Conservation (phyloP, 176 grass and related monocot genomes). For the Themeda triandra region DNA sequence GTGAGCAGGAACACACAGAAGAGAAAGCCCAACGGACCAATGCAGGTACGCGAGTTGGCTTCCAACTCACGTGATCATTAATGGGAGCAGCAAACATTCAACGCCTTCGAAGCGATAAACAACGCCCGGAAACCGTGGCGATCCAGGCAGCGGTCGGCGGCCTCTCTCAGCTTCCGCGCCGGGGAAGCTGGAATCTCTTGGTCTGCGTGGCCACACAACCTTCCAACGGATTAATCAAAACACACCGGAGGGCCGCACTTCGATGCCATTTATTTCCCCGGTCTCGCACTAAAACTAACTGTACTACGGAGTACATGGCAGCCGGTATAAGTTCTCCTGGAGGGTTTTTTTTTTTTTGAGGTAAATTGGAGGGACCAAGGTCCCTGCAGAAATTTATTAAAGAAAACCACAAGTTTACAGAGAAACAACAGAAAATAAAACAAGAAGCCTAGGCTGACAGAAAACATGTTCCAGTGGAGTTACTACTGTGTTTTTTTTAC, state of each 20-base stretch:
- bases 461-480: too few species aligned
- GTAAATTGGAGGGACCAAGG: too few species aligned
- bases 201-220: slow-evolving; percentile 29
- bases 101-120: slow-evolving; percentile 64
- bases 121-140: slow-evolving; percentile 42
- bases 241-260: background rate
- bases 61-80: slow-evolving; percentile 53
- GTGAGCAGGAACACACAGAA: background rate
- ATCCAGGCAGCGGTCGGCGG: slow-evolving; percentile 28
- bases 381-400: too few species aligned
- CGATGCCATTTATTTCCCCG: slow-evolving; percentile 41
- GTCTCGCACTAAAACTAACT: background rate
- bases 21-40: background rate
- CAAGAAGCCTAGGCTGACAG: too few species aligned
- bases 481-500: too few species aligned
- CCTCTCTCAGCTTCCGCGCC: too few species aligned
- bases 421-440: too few species aligned
- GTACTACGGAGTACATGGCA: too few species aligned
- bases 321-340: too few species aligned
- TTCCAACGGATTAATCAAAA: slow-evolving; percentile 3
- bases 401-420: too few species aligned
- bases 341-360: too few species aligned
- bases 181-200: slow-evolving; percentile 49
- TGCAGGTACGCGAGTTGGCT: background rate
- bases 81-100: slow-evolving; percentile 63